A percentile compares a stretch with the other conserved stretches of the same genome.
These are phyloP conservation scores for Cutaneotrichosporon spelunceum DNA, from an alignment of 1,284 basidiomycete genomes.

Conservation along the genomic window DNA sequence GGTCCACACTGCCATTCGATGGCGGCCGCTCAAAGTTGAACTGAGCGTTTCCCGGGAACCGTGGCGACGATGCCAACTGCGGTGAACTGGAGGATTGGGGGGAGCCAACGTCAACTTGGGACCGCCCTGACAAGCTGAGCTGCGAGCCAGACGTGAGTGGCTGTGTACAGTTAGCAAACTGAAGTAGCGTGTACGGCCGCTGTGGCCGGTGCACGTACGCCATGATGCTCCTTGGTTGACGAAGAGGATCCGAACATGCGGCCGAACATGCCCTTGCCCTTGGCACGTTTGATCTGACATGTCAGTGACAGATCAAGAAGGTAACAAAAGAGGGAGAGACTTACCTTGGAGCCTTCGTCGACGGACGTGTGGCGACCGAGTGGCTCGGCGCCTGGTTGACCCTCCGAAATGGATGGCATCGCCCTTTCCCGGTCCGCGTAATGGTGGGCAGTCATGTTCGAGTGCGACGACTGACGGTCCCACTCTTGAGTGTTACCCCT, in stretches of 20 bases:
- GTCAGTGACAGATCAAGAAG: not conserved
- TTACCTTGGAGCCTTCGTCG: constrained; percentile 38
- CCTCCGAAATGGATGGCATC: constrained; percentile 37
- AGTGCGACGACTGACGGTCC: constrained; percentile 6
- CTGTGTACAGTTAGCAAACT: constrained; percentile 8
- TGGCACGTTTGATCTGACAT: constrained; percentile 11
- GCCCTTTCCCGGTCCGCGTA: constrained; percentile 14
- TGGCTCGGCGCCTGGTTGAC: constrained; percentile 17
- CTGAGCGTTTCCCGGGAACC: constrained; percentile 17
- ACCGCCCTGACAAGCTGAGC: constrained; percentile 15
- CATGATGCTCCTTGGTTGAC: constrained; percentile 18
- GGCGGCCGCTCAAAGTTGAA: constrained; percentile 12
- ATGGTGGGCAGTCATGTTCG: constrained; percentile 8
- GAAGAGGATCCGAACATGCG: constrained; percentile 45
- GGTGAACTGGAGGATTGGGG: constrained; percentile 12
- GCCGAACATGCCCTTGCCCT: constrained; percentile 49
- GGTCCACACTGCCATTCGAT: constrained; percentile 10
- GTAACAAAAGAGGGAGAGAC: constrained; percentile 15
- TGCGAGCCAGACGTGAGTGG: constrained; percentile 20
- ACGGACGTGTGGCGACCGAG: constrained; percentile 23
- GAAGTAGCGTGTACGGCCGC: not conserved
- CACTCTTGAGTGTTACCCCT: not conserved
- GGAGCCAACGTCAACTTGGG: constrained; percentile 16
- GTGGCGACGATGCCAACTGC: constrained; percentile 12
- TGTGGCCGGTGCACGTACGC: constrained; percentile 3